Percentiles rank a stretch among this genome's conserved stretches.
Conservation (phyloP, 257 asterid genomes). For the Vinca minor region DNA sequence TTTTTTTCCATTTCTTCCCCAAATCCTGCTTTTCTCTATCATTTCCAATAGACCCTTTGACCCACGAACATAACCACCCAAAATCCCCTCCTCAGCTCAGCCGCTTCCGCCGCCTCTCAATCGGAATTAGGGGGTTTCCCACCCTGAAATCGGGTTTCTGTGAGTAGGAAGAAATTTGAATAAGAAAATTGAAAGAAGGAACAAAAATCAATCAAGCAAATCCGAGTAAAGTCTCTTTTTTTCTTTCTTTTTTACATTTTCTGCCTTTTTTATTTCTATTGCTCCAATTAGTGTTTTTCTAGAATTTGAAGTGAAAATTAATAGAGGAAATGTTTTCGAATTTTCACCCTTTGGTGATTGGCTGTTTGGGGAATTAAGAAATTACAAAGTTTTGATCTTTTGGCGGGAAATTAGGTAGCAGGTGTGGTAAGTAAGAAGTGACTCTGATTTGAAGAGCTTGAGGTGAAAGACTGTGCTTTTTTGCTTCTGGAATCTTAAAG, state of each 20-base stretch:
- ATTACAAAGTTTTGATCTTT: neutral
- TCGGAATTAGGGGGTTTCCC: neutral
- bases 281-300: neutral
- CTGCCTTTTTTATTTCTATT: neutral
- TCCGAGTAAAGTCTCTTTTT: conserved; percentile 20
- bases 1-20: no score
- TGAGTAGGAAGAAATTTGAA: neutral
- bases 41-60: conserved; percentile 11
- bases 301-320: neutral
- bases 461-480: conserved; percentile 2
- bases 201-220: neutral
- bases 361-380: conserved; percentile 7
- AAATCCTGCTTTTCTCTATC: no score
- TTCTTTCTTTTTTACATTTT: neutral
- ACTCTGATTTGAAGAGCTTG: neutral
- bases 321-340: no score
- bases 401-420: neutral
- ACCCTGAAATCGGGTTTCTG: neutral
- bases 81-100: neutral
- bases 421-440: neutral
- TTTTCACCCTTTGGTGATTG: neutral
- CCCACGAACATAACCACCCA: neutral
- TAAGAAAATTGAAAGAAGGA: neutral
- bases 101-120: no score
- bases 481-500: neutral